Evolutionary conservation across 208 protist genomes (phyloP).

Genomic region (Trypanosoma scelopori): DNA sequence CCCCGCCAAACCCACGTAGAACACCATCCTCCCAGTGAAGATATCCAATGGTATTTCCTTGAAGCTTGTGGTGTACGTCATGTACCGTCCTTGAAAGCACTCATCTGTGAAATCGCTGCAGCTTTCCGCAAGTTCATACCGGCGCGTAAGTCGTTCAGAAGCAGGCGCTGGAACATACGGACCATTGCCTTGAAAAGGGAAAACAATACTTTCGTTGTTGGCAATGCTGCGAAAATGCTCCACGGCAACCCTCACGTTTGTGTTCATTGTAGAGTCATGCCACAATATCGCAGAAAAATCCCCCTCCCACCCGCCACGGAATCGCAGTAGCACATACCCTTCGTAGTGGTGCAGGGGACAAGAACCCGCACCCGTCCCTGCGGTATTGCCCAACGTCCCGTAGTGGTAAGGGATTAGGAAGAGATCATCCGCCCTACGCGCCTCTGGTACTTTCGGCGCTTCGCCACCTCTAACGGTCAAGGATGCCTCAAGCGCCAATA

Average conservation of each 20-base stretch:
- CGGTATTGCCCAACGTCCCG: neutral
- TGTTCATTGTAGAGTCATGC: slow-evolving; percentile 15
- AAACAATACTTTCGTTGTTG: slow-evolving; percentile 14
- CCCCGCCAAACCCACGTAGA: neutral
- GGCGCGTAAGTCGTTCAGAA: neutral
- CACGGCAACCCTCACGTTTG: neutral
- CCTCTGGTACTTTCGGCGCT: neutral
- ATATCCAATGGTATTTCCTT: slow-evolving; percentile 25
- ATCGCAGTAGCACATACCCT: slow-evolving; percentile 21
- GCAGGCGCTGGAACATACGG: neutral
- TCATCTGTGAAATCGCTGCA: slow-evolving; percentile 28
- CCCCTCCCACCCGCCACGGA: slow-evolving; percentile 30
- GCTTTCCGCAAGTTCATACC: slow-evolving; percentile 13
- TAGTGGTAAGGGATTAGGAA: slow-evolving; percentile 26
- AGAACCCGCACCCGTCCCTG: neutral
- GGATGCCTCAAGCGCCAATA: slow-evolving; percentile 26
- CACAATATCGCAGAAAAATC: slow-evolving; percentile 14
- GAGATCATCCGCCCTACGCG: slow-evolving; percentile 6
- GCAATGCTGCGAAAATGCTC: slow-evolving; percentile 1
- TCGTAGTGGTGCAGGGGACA: slow-evolving; percentile 23
- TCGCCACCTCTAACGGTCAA: neutral
- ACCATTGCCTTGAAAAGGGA: slow-evolving; percentile 16
- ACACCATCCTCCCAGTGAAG: slow-evolving; percentile 24
- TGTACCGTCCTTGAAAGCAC: slow-evolving; percentile 24
- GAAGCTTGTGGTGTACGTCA: slow-evolving; percentile 31